A percentile compares a stretch with the other conserved stretches of the same genome.
These are phyloP conservation scores for Gentiana dahurica DNA, from an alignment of 257 asterid genomes.

Conservation along the genomic window DNA sequence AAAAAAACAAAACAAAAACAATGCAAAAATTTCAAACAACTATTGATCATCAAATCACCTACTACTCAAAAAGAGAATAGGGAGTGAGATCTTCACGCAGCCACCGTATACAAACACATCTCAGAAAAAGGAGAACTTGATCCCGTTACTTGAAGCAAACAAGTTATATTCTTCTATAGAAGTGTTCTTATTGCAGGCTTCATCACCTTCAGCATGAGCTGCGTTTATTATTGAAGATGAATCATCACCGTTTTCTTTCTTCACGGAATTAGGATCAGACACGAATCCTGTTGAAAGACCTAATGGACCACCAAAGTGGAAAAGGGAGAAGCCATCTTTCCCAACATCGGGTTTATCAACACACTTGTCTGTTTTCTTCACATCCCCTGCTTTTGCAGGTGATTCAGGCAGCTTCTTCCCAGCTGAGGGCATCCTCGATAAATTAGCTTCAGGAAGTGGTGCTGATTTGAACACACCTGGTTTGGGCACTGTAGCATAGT, in stretches of 20 bases:
- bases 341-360: constrained; percentile 24
- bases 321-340: constrained; percentile 73
- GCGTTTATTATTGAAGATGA: constrained; percentile 22
- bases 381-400: constrained; percentile 24
- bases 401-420: constrained; percentile 24
- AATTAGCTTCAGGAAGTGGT: constrained; percentile 13
- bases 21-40: constrained; percentile 19
- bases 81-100: constrained; percentile 19
- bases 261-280: constrained; percentile 33
- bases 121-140: constrained; percentile 74
- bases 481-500: constrained; percentile 27
- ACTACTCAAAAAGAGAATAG: constrained; percentile 20
- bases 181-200: constrained; percentile 39
- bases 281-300: constrained; percentile 58
- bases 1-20: background rate
- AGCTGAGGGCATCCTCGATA: constrained; percentile 19
- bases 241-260: constrained; percentile 31
- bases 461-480: constrained; percentile 26
- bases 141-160: constrained; percentile 78
- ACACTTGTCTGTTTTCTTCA: constrained; percentile 22
- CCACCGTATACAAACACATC: constrained; percentile 28
- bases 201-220: constrained; percentile 22
- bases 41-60: constrained; percentile 34
- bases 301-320: constrained; percentile 88
- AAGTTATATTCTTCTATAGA: constrained; percentile 76